phyloP scores from a whole-genome alignment of 352 stramenopile species.

The Phytophthora brassicae region DNA sequence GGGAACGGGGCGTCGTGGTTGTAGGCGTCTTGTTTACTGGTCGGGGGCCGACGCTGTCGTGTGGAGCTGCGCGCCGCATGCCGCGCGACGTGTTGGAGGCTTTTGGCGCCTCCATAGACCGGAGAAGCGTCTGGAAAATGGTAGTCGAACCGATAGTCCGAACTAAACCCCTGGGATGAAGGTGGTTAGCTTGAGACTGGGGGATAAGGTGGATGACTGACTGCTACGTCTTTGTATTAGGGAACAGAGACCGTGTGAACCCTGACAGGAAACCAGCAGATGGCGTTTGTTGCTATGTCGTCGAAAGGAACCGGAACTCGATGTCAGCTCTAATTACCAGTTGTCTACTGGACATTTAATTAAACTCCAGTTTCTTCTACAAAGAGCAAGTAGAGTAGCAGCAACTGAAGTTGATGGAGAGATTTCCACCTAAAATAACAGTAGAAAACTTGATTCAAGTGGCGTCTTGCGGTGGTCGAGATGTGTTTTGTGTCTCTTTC shows the following conservation, averaged over 20 bases:
- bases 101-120: constrained; percentile 19
- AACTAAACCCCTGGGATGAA: neutral
- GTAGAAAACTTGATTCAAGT: too few relatives aligned
- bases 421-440: constrained; percentile 2
- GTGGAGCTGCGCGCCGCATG: constrained; percentile 37
- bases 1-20: constrained; percentile 20
- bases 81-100: constrained; percentile 17
- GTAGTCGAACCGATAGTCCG: neutral
- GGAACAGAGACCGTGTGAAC: constrained; percentile 18
- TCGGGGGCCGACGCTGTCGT: constrained; percentile 24
- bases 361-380: too few relatives aligned
- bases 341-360: constrained; percentile 10
- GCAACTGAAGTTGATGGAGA: too few relatives aligned
- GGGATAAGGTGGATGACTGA: constrained; percentile 25
- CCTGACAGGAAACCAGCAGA: constrained; percentile 23
- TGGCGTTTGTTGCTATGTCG: constrained; percentile 3
- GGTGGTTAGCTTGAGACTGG: constrained; percentile 13
- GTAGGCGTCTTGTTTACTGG: constrained; percentile 39
- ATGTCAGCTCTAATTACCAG: constrained; percentile 13
- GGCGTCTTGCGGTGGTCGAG: constrained; percentile 18
- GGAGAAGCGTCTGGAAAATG: constrained; percentile 28
- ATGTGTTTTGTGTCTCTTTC: constrained; percentile 13
- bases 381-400: too few relatives aligned
- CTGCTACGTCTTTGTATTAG: constrained; percentile 16
- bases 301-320: constrained; percentile 17